These are phyloP conservation scores for Penicillium pulvis DNA, from an alignment of 495 filamentous ascomycete genomes.

Conservation along the genomic window DNA sequence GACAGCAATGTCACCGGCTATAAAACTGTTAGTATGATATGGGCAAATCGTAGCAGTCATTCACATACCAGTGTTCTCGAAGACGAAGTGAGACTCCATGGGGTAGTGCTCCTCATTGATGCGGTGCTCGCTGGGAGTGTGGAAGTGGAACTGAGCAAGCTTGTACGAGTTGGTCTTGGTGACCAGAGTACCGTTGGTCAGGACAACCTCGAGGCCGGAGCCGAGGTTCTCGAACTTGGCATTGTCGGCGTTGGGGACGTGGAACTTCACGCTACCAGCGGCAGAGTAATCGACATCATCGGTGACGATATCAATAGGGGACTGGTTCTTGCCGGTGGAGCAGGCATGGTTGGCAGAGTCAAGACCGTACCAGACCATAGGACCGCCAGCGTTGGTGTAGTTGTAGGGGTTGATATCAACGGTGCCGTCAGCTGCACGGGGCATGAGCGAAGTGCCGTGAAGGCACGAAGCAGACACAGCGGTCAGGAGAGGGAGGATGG, in stretches of 20 bases:
- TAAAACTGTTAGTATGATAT: conserved; percentile 14
- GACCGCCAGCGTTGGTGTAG: conserved; percentile 55
- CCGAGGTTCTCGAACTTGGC: conserved; percentile 62
- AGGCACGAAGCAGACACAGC: conserved; percentile 18
- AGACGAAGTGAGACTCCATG: conserved; percentile 69
- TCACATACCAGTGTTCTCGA: conserved; percentile 47
- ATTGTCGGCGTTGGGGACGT: conserved; percentile 41
- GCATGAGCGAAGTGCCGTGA: conserved; percentile 19
- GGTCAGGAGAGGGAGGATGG: conserved; percentile 17
- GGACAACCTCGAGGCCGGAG: conserved; percentile 58
- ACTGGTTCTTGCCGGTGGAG: conserved; percentile 57
- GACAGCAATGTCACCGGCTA: conserved; percentile 50
- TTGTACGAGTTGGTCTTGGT: conserved; percentile 49
- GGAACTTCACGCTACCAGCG: conserved; percentile 37
- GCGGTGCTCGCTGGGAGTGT: conserved; percentile 68
- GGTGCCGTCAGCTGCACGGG: conserved; percentile 18
- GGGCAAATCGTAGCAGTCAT: background rate
- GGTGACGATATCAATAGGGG: conserved; percentile 61
- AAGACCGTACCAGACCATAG: conserved; percentile 60
- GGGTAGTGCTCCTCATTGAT: conserved; percentile 57
- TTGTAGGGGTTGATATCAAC: conserved; percentile 23
- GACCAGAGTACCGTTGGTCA: conserved; percentile 41
- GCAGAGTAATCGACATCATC: conserved; percentile 25
- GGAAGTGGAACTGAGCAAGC: conserved; percentile 70
- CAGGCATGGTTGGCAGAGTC: conserved; percentile 44